These are phyloP conservation scores for Pyrenochaeta sp. DNA, from an alignment of 2,329 filamentous ascomycete species.

Conservation along the genomic window DNA sequence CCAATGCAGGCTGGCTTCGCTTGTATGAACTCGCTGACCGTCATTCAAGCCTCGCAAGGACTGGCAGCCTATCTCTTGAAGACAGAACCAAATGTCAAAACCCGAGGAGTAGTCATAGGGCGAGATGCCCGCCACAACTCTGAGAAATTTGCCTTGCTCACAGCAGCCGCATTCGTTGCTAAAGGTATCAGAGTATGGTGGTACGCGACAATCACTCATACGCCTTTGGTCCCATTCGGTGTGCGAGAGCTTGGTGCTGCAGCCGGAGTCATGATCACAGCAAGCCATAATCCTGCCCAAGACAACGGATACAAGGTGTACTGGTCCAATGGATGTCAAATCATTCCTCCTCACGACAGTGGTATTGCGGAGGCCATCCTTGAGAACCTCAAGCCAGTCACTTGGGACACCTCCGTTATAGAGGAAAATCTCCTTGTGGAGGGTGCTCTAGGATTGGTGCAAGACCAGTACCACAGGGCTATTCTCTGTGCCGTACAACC, in stretches of 20 bases:
- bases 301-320: conserved; percentile 76
- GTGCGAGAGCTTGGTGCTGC: conserved; percentile 61
- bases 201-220: conserved; percentile 64
- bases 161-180: conserved; percentile 66
- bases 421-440: conserved; percentile 52
- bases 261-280: conserved; percentile 71
- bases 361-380: conserved; percentile 66
- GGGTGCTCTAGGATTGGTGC: conserved; percentile 51
- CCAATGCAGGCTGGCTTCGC: conserved; percentile 71
- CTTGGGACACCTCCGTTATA: conserved; percentile 55
- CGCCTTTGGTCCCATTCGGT: conserved; percentile 68
- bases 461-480: conserved; percentile 53
- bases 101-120: conserved; percentile 65
- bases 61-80: conserved; percentile 65
- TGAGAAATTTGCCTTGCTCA: conserved; percentile 65
- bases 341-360: conserved; percentile 67
- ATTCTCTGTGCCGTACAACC: conserved; percentile 51
- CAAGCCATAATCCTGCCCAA: conserved; percentile 69
- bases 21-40: conserved; percentile 65
- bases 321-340: conserved; percentile 70
- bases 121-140: conserved; percentile 70
- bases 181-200: conserved; percentile 67
- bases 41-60: conserved; percentile 71
- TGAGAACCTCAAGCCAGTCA: conserved; percentile 61
- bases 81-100: conserved; percentile 51